phyloP scores from a whole-genome alignment of 805 yeast genomes.

The Zygosaccharomyces siamensis region DNA sequence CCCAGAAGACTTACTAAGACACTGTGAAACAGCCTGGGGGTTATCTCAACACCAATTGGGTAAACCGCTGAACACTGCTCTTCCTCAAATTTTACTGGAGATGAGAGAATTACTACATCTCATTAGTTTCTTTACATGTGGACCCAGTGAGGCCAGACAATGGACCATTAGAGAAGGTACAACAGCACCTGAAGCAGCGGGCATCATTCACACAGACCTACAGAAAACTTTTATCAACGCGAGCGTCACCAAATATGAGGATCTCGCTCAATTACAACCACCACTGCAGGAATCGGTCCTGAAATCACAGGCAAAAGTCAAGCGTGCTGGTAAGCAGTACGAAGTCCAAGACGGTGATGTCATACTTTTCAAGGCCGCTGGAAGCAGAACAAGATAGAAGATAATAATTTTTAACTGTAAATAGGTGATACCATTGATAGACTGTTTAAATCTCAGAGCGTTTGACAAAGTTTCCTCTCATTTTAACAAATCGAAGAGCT shows the following conservation, averaged over 20 bases:
- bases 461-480: conserved; percentile 36
- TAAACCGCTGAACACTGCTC: conserved; percentile 45
- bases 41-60: conserved; percentile 31
- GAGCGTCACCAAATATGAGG: conserved; percentile 64
- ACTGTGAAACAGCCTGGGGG: conserved; percentile 29
- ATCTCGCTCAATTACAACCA: conserved; percentile 35
- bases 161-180: conserved; percentile 80
- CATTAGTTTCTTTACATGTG: conserved; percentile 84
- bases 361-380: conserved; percentile 64
- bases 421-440: conserved; percentile 3
- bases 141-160: conserved; percentile 77
- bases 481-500: conserved; percentile 37
- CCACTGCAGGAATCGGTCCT: conserved; percentile 26
- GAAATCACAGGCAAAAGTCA: conserved; percentile 28
- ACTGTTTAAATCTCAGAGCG: conserved; percentile 32
- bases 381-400: conserved; percentile 45
- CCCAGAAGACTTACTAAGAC: conserved; percentile 16
- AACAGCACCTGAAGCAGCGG: conserved; percentile 86
- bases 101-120: conserved; percentile 67
- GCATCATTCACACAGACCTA: conserved; percentile 80
- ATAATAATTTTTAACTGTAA: conserved; percentile 5
- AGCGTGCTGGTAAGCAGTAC: conserved; percentile 63
- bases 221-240: conserved; percentile 78
- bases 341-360: conserved; percentile 82
- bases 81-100: conserved; percentile 57